Base-by-base conservation (phyloP, 1,139 yeast species). In the Meyerozyma elateridarum region DNA sequence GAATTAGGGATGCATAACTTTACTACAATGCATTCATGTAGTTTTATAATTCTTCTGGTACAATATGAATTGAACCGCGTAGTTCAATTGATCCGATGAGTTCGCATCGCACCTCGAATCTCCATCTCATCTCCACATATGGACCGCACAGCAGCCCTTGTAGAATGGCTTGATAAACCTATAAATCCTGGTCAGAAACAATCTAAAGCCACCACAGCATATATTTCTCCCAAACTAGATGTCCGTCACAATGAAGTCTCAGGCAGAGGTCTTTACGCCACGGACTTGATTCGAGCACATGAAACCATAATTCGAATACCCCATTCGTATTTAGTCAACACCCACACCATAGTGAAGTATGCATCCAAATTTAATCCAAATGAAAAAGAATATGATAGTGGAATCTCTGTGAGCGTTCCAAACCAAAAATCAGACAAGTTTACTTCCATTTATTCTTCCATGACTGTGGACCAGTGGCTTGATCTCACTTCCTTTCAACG, bases 191-290 rank as follows among this genome's bases (percentile, higher is more conserved):
- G n/a, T n/a, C n/a, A n/a, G n/a, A n/a, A n/a, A n/a, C n/a, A n/a
- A n/a, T n/a, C n/a, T n/a, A n/a, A n/a, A n/a, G n/a, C n/a, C n/a
- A n/a, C n/a, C n/a, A n/a, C 12, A 6, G 4, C 61, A 1, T 57
- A 44, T 36, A 51, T 63, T 11, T 60, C 67, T 3, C 52, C 61
- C 6, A 55, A 53, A 31, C 42, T 61, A 14, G 45, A 39, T 7
- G 60, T 64, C n/a, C 42, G 44, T 20, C 54, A 54, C 24, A 47
- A 43, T 21, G 36, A 38, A 7, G 49, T 55, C 8, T 68, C 75
- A 22, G 95, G 95, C 18, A 68, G 89, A 54, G 85, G 88, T 41
- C 67, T 85, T 20, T 61, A 67, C 28, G 73, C 78, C 4, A 39
- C 36, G 0, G 52, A 51, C 0, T 30, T 34, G 4, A 49, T 84